These are phyloP conservation scores for Xylariomycetidae sp. DNA, from an alignment of 2,329 filamentous ascomycete species.

Conservation along the genomic window DNA sequence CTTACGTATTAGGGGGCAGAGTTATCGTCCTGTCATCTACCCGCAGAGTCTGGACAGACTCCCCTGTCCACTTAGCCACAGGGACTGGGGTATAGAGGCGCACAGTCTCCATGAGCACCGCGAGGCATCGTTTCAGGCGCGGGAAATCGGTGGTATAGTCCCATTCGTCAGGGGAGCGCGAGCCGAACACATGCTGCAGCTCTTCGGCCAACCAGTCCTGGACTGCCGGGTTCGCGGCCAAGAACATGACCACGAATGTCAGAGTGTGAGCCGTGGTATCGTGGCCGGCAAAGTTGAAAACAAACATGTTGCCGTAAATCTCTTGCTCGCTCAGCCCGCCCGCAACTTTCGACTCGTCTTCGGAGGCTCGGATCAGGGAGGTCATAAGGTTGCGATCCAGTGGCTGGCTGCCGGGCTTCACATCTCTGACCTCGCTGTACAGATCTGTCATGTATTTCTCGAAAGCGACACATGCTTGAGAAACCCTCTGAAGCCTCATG, in stretches of 20 bases:
- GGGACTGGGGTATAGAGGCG: constrained; percentile 34
- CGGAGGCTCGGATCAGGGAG: constrained; percentile 15
- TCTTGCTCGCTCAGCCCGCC: constrained; percentile 34
- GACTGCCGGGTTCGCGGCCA: constrained; percentile 37
- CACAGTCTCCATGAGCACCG: constrained; percentile 33
- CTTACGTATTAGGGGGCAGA: constrained; percentile 10
- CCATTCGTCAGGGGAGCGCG: constrained; percentile 2
- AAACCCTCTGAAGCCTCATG: constrained; percentile 9
- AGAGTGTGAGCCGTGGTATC: constrained; percentile 45
- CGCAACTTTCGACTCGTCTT: constrained; percentile 14
- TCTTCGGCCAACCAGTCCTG: constrained; percentile 42
- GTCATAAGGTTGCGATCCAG: constrained; percentile 14
- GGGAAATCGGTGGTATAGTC: constrained; percentile 1
- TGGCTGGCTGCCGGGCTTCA: constrained; percentile 4
- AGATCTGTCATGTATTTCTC: constrained; percentile 22
- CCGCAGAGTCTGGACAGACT: constrained; percentile 7
- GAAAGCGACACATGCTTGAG: constrained; percentile 21
- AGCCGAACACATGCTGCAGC: constrained; percentile 15
- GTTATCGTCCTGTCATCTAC: constrained; percentile 11
- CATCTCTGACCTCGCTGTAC: constrained; percentile 27
- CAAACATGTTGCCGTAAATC: constrained; percentile 30
- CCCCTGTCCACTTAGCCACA: constrained; percentile 18
- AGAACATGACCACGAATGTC: constrained; percentile 34
- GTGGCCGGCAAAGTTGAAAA: constrained; percentile 36
- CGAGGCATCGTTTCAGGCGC: background rate